These are phyloP conservation scores for Trametes coccinea DNA, from an alignment of 768 basidiomycete genomes.

Conservation along the genomic window DNA sequence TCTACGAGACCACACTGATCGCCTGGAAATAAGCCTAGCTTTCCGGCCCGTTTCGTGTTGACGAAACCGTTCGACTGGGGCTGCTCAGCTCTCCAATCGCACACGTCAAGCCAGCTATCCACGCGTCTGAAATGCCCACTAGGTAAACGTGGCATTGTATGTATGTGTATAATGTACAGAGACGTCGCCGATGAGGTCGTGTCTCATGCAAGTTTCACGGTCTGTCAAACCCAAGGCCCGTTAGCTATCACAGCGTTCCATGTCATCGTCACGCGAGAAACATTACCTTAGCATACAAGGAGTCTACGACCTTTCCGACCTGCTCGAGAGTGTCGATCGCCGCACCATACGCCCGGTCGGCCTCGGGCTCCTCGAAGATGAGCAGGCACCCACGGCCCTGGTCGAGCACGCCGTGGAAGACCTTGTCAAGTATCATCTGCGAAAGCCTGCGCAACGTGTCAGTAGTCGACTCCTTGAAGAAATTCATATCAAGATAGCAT, in stretches of 20 bases:
- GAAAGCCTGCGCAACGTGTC: constrained; percentile 58
- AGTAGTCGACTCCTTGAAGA: neutral
- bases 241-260: neutral
- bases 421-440: constrained; percentile 98
- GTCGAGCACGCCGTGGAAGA: constrained; percentile 93
- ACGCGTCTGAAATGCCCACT: no score
- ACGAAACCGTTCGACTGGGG: no score
- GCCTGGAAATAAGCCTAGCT: no score
- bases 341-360: constrained; percentile 85
- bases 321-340: constrained; percentile 89
- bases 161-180: no score
- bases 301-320: constrained; percentile 92
- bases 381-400: constrained; percentile 91
- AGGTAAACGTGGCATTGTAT: no score
- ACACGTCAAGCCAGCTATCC: no score
- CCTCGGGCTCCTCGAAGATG: constrained; percentile 85
- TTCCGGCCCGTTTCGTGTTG: no score
- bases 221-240: neutral
- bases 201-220: constrained; percentile 12
- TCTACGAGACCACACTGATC: no score
- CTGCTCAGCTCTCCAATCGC: no score
- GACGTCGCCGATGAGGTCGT: neutral
- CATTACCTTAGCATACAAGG: constrained; percentile 80
- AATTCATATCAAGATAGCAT: constrained; percentile 30
- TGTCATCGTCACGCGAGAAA: neutral